Evolutionary conservation across 2,329 filamentous ascomycete species (phyloP), one percentile per base, ranked within the genome.

Genomic region (Elsinoe australis): DNA sequence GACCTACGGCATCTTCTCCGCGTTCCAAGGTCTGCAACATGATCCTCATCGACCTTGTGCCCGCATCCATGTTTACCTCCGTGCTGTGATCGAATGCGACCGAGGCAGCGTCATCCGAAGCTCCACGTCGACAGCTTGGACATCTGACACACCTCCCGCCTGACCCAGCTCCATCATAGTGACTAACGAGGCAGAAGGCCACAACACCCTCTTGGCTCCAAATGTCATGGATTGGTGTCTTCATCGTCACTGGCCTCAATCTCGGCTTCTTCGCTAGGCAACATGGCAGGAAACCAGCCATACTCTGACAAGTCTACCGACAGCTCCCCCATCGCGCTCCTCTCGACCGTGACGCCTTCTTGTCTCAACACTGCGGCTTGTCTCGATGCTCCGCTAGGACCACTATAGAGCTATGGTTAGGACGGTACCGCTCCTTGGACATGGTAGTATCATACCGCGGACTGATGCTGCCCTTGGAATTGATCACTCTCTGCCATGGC

Each of bases 401-500:
- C 63, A 58, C 62, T 64, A 18, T 6, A 50, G n/a, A 15, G 38
- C 52, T 36, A 51, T 49, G 47, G 29, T 41, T 17, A 18, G 9
- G 1, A 17, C 14, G 12, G 4, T 17, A 22, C 5, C 45, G 28
- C 18, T 42, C 32, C 19, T 44, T 6, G n/a, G 31, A 15, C 10
- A 32, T n/a, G 35, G 29, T 42, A 6, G 63, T 10, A 2, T 15
- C 69, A 56, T 60, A 90, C 87, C 89, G 79, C 5, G 85, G 85
- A 35, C 88, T 94, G 56, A 96, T 94, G 51, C 79, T 72, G 17
- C 90, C 89, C 66, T 85, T 90, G 10, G 86, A 71, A 64, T 90
- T 95, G 62, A 96, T 84, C 51, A 96, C 86, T 50, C 92, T 74
- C 70, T 96, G 90, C 90, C 90, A 96, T 0, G 90, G 90, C 3